phyloP scores from a whole-genome alignment of 2,329 filamentous ascomycete genomes.

The Trichoderma koningiopsis region DNA sequence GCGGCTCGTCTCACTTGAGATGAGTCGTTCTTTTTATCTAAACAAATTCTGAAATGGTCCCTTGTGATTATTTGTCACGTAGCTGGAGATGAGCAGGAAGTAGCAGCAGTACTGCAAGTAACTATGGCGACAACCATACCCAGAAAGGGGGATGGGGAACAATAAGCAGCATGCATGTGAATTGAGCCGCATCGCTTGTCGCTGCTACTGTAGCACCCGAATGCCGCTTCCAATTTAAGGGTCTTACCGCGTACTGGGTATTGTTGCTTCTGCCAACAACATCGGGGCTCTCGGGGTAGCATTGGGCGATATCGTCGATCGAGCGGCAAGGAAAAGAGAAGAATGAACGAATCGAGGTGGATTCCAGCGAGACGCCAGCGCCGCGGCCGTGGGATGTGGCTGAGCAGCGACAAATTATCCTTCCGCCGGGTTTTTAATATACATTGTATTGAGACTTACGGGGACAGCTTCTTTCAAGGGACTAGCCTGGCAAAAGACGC shows the following conservation, averaged over 20 bases:
- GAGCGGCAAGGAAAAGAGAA: not conserved
- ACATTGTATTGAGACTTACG: not conserved
- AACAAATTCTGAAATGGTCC: not conserved
- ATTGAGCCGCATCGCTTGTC: not conserved
- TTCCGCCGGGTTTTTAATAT: not conserved
- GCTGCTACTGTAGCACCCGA: not conserved
- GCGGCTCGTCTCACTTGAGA: conserved; percentile 1
- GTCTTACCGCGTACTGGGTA: not conserved
- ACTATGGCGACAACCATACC: not conserved
- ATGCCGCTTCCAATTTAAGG: not conserved
- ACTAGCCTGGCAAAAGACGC: not conserved
- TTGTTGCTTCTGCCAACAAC: not conserved
- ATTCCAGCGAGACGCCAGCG: not conserved
- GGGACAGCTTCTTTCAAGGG: not conserved
- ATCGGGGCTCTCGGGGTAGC: not conserved
- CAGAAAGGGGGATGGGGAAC: not conserved
- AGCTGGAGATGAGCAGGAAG: not conserved
- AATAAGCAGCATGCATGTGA: not conserved
- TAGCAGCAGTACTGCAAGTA: not conserved
- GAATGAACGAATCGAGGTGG: not conserved
- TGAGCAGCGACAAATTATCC: not conserved
- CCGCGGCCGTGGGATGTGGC: conserved; percentile 9
- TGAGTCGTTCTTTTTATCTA: not conserved
- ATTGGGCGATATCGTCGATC: conserved; percentile 1
- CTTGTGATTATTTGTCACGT: not conserved